Percentiles rank a stretch among this genome's conserved stretches.
These are phyloP conservation scores for Glycine latifolia DNA, from an alignment of 306 rosid species.

Conservation along the genomic window DNA sequence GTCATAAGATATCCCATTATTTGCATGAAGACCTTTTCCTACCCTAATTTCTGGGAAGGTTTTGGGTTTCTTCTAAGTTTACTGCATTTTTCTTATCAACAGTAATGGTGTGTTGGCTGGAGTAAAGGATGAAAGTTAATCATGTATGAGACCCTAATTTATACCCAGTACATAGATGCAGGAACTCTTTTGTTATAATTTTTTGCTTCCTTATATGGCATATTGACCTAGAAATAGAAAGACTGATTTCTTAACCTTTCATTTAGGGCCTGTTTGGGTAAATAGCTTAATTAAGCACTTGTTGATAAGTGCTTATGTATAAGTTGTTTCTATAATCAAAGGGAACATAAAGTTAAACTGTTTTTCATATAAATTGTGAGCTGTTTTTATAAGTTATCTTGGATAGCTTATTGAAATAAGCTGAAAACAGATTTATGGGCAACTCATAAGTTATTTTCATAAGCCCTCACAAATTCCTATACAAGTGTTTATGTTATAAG, in stretches of 20 bases:
- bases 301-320: too few relatives aligned
- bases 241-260: neutral
- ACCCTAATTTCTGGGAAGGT: constrained; percentile 4
- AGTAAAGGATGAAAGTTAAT: neutral
- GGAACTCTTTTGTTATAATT: constrained; percentile 23
- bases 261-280: neutral
- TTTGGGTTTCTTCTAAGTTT: constrained; percentile 16
- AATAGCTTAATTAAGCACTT: too few relatives aligned
- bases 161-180: neutral
- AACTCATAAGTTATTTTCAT: neutral
- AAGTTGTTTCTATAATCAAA: too few relatives aligned
- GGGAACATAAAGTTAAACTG: too few relatives aligned
- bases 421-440: too few relatives aligned
- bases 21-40: constrained; percentile 6
- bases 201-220: constrained; percentile 16
- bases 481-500: neutral
- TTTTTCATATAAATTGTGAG: too few relatives aligned
- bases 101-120: neutral
- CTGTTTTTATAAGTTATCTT: too few relatives aligned
- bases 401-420: too few relatives aligned
- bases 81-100: constrained; percentile 14
- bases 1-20: too few relatives aligned
- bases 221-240: neutral
- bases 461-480: neutral
- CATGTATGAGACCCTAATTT: neutral